These are phyloP conservation scores for Boletus sp. DNA, from an alignment of 768 basidiomycete species.

Conservation along the genomic window DNA sequence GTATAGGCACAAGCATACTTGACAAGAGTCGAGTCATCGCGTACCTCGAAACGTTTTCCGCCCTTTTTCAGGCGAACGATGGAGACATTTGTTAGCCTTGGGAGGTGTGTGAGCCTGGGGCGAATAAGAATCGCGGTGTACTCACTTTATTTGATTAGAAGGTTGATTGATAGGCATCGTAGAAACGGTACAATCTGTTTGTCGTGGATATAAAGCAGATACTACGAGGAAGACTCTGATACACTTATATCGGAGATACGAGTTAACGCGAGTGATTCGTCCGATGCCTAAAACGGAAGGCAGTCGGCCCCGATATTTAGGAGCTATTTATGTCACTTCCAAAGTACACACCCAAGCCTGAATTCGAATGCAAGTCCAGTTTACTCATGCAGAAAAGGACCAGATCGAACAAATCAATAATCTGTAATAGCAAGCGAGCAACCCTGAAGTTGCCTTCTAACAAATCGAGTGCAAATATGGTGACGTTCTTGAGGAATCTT, in stretches of 20 bases:
- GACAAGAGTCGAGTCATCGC: background rate
- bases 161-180: constrained; percentile 69
- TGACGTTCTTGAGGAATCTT: background rate
- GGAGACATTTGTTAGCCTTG: constrained; percentile 93
- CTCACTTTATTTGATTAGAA: constrained; percentile 86
- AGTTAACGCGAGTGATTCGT: background rate
- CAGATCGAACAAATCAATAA: background rate
- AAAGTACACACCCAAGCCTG: too few relatives aligned
- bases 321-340: constrained; percentile 11
- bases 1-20: background rate
- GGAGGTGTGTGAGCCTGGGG: background rate
- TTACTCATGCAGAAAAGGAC: background rate
- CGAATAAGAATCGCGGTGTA: background rate
- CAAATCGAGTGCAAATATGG: background rate
- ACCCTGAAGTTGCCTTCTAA: background rate
- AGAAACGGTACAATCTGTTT: background rate
- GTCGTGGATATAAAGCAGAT: background rate
- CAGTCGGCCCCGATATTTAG: constrained; percentile 15
- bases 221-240: background rate
- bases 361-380: background rate
- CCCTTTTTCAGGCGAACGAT: constrained; percentile 95
- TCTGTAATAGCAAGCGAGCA: background rate
- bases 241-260: background rate
- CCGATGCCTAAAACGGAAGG: background rate
- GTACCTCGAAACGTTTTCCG: constrained; percentile 95